A percentile compares a stretch with the other conserved stretches of the same genome.
These are phyloP conservation scores for Lobosporangium transversale DNA, from an alignment of 192 early-diverging fungal species.

Conservation along the genomic window DNA sequence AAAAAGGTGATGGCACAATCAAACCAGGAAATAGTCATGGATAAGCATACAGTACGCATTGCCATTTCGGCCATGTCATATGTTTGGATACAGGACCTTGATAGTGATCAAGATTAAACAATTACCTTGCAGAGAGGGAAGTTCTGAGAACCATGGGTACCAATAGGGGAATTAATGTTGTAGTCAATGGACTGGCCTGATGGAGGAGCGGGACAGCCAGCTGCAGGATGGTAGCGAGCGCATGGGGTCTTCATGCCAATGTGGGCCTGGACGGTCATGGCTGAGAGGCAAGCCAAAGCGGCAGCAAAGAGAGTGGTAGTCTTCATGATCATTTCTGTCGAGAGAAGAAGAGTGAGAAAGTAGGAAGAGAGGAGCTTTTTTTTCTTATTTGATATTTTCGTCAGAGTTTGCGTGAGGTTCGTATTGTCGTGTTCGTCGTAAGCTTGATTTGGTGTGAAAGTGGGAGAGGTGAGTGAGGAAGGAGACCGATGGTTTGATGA, in stretches of 20 bases:
- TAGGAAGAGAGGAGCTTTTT: not conserved
- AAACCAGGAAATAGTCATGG: no score
- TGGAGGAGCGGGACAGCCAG: conserved; percentile 54
- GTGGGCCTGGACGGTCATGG: conserved; percentile 14
- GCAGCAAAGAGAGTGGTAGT: not conserved
- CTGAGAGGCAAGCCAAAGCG: not conserved
- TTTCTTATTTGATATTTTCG: no score
- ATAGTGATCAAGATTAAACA: not conserved
- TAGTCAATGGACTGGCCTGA: conserved; percentile 54
- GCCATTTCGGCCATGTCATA: no score
- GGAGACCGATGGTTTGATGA: no score
- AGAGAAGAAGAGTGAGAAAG: not conserved
- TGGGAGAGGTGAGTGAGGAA: no score
- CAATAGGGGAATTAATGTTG: conserved; percentile 56
- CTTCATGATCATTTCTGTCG: conserved; percentile 5
- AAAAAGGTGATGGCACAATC: no score
- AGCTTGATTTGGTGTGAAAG: no score
- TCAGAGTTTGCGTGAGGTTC: no score
- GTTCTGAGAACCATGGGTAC: conserved; percentile 7
- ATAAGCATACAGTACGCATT: no score
- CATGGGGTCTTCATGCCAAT: conserved; percentile 52
- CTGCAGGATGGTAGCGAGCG: conserved; percentile 47
- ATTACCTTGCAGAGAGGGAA: conserved; percentile 56
- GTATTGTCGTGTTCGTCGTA: no score
- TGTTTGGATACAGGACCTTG: no score